phyloP scores from a whole-genome alignment of 2,329 filamentous ascomycete species.

The Fusarium dimerum region DNA sequence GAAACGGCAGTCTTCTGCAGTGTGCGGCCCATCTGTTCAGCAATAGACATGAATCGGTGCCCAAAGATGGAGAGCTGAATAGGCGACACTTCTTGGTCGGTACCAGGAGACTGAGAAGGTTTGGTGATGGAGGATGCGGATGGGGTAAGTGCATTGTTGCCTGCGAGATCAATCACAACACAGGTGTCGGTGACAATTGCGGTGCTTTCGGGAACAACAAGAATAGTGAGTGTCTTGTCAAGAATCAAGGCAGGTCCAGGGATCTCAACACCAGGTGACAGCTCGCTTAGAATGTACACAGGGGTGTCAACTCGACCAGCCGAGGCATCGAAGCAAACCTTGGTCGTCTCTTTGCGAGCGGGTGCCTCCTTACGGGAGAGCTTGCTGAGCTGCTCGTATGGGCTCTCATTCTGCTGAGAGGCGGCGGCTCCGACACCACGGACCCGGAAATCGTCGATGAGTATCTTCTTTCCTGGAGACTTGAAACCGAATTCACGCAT shows the following conservation, averaged over 20 bases:
- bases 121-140: not conserved
- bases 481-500: slow-evolving; percentile 72
- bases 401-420: slow-evolving; percentile 19
- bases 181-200: slow-evolving; percentile 38
- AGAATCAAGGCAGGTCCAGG: slow-evolving; percentile 55
- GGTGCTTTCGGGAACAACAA: slow-evolving; percentile 54
- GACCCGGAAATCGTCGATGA: slow-evolving; percentile 46
- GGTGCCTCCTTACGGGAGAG: slow-evolving; percentile 4
- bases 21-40: slow-evolving; percentile 79
- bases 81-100: slow-evolving; percentile 55
- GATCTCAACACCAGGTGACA: slow-evolving; percentile 15
- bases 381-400: slow-evolving; percentile 21
- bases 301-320: slow-evolving; percentile 26
- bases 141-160: not conserved
- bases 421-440: slow-evolving; percentile 34
- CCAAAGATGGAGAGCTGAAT: slow-evolving; percentile 77
- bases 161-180: slow-evolving; percentile 37
- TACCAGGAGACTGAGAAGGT: not conserved
- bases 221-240: slow-evolving; percentile 72
- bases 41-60: slow-evolving; percentile 81
- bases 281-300: slow-evolving; percentile 26
- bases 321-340: slow-evolving; percentile 15
- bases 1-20: slow-evolving; percentile 79
- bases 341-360: slow-evolving; percentile 7
- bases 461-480: slow-evolving; percentile 41